Conservation (phyloP, 2,329 filamentous ascomycete genomes). For the Curvularia eragrostidis region DNA sequence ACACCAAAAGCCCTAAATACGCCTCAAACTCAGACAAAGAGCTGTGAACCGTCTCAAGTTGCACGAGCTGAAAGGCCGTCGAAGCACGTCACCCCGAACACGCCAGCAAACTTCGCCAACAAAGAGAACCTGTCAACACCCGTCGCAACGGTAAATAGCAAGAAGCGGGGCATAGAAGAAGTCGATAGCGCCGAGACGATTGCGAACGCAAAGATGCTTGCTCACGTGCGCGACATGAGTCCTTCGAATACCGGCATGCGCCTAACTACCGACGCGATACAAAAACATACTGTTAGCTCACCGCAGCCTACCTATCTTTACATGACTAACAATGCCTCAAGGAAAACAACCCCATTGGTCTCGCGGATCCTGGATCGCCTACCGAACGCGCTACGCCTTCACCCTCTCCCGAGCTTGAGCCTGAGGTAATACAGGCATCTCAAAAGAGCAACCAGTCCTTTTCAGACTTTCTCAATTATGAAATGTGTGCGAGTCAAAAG, state of each 20-base stretch:
- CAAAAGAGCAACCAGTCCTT: slow-evolving; percentile 53
- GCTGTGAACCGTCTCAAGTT: slow-evolving; percentile 29
- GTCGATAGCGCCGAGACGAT: slow-evolving; percentile 43
- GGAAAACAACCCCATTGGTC: slow-evolving; percentile 37
- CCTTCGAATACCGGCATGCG: slow-evolving; percentile 22
- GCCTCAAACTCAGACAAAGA: slow-evolving; percentile 33
- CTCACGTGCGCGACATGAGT: slow-evolving; percentile 29
- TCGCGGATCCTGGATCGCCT: slow-evolving; percentile 40
- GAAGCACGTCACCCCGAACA: slow-evolving; percentile 41
- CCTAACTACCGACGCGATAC: slow-evolving; percentile 36
- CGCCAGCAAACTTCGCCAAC: slow-evolving; percentile 28
- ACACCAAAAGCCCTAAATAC: slow-evolving; percentile 45
- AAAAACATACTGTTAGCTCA: slow-evolving; percentile 36
- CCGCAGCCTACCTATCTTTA: slow-evolving; percentile 22
- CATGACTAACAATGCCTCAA: slow-evolving; percentile 28
- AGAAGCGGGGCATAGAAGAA: slow-evolving; percentile 47
- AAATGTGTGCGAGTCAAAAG: slow-evolving; percentile 52
- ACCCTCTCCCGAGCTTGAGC: slow-evolving; percentile 24
- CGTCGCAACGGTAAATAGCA: slow-evolving; percentile 30
- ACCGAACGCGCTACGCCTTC: slow-evolving; percentile 46
- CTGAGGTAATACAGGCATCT: slow-evolving; percentile 27
- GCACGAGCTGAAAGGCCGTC: slow-evolving; percentile 42
- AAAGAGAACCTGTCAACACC: slow-evolving; percentile 40
- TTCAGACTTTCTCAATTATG: slow-evolving; percentile 58
- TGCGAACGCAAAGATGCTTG: slow-evolving; percentile 36